phyloP scores from a whole-genome alignment of 106 monocot genomes.

The Acanthochlamys bracteata region DNA sequence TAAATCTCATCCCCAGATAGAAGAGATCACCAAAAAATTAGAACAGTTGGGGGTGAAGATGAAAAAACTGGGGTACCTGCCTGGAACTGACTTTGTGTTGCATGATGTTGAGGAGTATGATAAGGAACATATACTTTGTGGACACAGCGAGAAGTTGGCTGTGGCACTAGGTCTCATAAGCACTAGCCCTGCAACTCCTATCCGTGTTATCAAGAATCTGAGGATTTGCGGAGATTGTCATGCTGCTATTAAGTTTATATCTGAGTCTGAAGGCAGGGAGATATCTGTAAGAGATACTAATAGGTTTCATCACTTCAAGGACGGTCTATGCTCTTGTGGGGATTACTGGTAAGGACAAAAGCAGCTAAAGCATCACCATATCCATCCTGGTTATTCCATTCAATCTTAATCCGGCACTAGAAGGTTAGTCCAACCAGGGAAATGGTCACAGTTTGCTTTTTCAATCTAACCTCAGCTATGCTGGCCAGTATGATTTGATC shows the following conservation, averaged over 20 bases:
- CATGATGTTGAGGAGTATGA: constrained; percentile 94
- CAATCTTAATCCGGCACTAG: no score
- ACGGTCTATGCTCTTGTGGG: constrained; percentile 72
- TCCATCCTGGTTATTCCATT: no score
- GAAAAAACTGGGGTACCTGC: constrained; percentile 44
- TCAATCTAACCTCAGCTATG: no score
- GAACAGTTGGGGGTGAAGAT: constrained; percentile 45
- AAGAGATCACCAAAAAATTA: constrained; percentile 38
- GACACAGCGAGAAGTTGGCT: constrained; percentile 83
- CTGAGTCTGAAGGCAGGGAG: constrained; percentile 53
- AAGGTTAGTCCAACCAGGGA: no score
- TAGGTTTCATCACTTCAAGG: constrained; percentile 77
- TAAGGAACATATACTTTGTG: constrained; percentile 78
- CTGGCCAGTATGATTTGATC: no score
- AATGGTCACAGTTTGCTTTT: no score
- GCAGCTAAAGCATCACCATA: background rate
- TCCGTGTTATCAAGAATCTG: constrained; percentile 75
- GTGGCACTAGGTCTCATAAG: constrained; percentile 62
- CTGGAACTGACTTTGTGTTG: constrained; percentile 54
- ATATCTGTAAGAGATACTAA: constrained; percentile 77
- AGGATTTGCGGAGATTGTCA: constrained; percentile 83
- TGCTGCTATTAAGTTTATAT: constrained; percentile 65
- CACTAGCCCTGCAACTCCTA: constrained; percentile 40
- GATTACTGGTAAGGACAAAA: constrained; percentile 66
- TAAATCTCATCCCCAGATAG: constrained; percentile 50